A percentile compares a stretch with the other conserved stretches of the same genome.
Conservation (phyloP, 805 yeast species). For the Suhomyces vadensis region DNA sequence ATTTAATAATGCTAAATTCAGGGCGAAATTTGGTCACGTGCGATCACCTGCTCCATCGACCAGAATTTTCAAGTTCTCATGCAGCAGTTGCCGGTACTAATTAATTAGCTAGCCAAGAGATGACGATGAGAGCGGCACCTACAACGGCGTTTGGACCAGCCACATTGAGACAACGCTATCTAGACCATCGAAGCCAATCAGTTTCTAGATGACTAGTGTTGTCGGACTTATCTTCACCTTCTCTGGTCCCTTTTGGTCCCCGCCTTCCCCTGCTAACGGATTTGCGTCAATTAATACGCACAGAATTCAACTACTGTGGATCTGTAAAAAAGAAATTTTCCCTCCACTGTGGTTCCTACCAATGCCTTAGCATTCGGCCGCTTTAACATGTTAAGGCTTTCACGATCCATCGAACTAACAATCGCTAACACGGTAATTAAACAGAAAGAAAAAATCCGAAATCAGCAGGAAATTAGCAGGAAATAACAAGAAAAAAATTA, state of each 20-base stretch:
- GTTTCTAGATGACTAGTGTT: neutral
- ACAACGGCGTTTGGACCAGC: neutral
- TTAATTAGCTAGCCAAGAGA: neutral
- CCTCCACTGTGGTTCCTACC: neutral
- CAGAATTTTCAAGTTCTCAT: neutral
- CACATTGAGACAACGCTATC: neutral
- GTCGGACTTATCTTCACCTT: neutral
- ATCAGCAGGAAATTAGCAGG: neutral
- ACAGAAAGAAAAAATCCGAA: neutral
- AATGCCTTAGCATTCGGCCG: neutral
- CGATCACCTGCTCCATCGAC: neutral
- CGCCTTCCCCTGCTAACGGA: neutral
- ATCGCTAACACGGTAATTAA: neutral
- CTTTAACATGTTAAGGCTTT: neutral
- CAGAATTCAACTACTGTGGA: conserved; percentile 9
- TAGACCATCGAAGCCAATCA: too few relatives aligned
- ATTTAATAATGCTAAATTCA: too few relatives aligned
- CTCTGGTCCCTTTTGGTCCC: neutral
- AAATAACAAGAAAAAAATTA: neutral
- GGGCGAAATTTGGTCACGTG: conserved; percentile 7
- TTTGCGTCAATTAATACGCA: conserved; percentile 1
- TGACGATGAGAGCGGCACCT: neutral
- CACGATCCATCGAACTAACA: neutral
- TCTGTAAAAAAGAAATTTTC: conserved; percentile 6
- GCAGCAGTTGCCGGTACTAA: neutral